A percentile compares a stretch with the other conserved stretches of the same genome.
Conservation (phyloP, 495 filamentous ascomycete genomes). For the Niebla homalea region DNA sequence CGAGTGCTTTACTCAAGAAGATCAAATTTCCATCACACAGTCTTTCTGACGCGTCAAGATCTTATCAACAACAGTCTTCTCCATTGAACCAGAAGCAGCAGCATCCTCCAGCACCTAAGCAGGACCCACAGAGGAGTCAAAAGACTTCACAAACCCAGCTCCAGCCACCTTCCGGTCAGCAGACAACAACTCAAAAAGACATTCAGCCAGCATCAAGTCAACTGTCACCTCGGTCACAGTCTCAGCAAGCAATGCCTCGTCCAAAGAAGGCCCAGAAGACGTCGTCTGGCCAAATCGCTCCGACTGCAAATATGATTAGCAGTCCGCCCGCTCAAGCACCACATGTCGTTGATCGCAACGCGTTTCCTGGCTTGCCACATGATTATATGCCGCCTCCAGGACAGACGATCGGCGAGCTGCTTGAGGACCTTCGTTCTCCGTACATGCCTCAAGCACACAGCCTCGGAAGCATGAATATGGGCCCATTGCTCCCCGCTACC, state of each 20-base stretch:
- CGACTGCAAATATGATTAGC: slow-evolving; percentile 18
- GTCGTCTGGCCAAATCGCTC: slow-evolving; percentile 6
- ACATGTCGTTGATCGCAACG: neutral
- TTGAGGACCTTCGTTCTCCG: no score
- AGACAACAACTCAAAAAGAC: neutral
- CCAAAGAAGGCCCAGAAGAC: no score
- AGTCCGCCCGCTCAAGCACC: neutral
- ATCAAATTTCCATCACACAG: neutral
- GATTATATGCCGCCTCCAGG: no score
- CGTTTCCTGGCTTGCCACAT: neutral
- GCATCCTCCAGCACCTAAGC: neutral
- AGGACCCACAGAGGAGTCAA: neutral
- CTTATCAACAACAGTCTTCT: neutral
- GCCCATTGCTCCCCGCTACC: no score
- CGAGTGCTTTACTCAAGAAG: neutral
- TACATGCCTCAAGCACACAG: no score
- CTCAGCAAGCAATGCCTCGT: neutral
- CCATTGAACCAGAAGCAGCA: slow-evolving; percentile 3
- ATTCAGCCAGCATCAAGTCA: neutral
- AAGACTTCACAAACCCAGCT: neutral
- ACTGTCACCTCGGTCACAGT: neutral
- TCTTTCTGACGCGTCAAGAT: neutral
- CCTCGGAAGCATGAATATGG: no score
- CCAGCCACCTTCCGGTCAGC: slow-evolving; percentile 1
- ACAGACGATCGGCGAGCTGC: no score